phyloP scores from a whole-genome alignment of 139 green algal species.

The Astrephomene gubernaculifera region DNA sequence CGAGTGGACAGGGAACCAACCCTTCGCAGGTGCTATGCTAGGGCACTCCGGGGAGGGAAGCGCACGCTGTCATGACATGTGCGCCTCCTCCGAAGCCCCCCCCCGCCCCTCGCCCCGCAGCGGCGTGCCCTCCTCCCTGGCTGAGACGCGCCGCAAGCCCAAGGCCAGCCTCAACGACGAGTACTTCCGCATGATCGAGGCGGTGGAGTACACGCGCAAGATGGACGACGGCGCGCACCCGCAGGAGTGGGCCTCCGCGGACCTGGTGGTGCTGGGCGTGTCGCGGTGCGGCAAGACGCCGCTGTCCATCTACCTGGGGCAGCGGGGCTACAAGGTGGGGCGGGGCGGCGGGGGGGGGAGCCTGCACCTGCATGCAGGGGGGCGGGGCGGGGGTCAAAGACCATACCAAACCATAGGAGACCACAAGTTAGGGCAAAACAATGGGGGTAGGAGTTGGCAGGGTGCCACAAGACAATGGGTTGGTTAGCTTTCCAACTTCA shows the following conservation, averaged over 20 bases:
- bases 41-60: too few species aligned
- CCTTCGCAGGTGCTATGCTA: too few species aligned
- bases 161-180: constrained; percentile 40
- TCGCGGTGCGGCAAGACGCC: constrained; percentile 69
- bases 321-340: constrained; percentile 66
- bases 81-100: background rate
- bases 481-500: too few species aligned
- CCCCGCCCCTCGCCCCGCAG: background rate
- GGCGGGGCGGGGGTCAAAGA: too few species aligned
- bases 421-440: too few species aligned
- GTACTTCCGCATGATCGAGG: constrained; percentile 76
- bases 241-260: constrained; percentile 58
- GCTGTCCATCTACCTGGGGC: constrained; percentile 73
- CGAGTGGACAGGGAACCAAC: background rate
- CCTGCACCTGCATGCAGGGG: too few species aligned
- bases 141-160: constrained; percentile 7
- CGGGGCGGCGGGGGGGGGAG: background rate
- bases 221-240: constrained; percentile 69
- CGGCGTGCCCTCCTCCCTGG: constrained; percentile 46
- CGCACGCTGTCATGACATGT: too few species aligned
- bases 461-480: too few species aligned
- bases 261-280: constrained; percentile 70
- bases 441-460: too few species aligned
- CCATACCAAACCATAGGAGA: too few species aligned
- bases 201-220: constrained; percentile 72